Percentiles rank a stretch among this genome's conserved stretches.
Conservation (phyloP, 805 yeast genomes). For the Helenozyma baotianmanensis region DNA sequence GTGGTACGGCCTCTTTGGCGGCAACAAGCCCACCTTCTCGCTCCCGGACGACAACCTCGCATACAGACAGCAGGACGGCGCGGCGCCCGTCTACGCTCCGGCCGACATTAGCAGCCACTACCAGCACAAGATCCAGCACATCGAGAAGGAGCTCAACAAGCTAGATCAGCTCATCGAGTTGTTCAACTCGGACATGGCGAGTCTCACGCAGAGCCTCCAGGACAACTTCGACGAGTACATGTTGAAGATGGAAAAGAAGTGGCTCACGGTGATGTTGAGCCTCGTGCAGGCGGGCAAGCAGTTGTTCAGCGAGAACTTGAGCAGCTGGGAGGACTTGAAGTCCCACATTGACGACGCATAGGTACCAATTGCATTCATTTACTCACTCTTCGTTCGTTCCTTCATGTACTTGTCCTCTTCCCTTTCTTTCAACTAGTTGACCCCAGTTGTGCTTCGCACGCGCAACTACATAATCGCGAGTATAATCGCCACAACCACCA, state of each 20-base stretch:
- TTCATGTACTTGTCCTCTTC: no score
- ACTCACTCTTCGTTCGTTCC: no score
- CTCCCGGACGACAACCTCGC: constrained; percentile 9
- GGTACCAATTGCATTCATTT: no score
- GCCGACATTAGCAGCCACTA: constrained; percentile 13
- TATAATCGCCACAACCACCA: no score
- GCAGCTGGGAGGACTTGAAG: constrained; percentile 31
- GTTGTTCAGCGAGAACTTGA: constrained; percentile 15
- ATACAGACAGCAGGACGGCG: not conserved
- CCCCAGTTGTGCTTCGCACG: not conserved
- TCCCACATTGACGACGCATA: constrained; percentile 9
- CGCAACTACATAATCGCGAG: not conserved
- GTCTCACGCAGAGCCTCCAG: constrained; percentile 41
- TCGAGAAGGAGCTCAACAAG: constrained; percentile 40
- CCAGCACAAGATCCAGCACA: constrained; percentile 28
- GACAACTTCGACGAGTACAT: constrained; percentile 34
- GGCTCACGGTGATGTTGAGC: constrained; percentile 35
- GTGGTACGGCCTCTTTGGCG: constrained; percentile 44
- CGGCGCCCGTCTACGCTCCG: constrained; percentile 2
- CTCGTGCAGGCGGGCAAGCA: constrained; percentile 32
- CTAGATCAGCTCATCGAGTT: constrained; percentile 45
- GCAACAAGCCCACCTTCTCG: constrained; percentile 20
- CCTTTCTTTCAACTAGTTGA: no score
- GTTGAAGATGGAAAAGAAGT: constrained; percentile 36
- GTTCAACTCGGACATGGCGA: constrained; percentile 39